Base-by-base conservation (phyloP, 2,329 filamentous ascomycete genomes). In the Amylocarpus encephaloides region DNA sequence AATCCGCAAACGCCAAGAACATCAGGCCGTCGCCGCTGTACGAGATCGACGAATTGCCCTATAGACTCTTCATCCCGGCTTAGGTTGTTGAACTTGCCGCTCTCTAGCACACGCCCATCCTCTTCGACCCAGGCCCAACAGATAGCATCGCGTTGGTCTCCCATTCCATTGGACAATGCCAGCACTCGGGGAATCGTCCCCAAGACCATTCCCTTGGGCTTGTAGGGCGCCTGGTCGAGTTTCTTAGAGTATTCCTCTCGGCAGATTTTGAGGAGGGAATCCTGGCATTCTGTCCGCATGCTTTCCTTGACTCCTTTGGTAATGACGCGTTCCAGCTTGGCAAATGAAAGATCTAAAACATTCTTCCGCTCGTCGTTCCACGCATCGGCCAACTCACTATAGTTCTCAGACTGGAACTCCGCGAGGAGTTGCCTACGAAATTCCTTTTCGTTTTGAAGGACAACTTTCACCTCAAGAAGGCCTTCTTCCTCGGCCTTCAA, bases 401-500 rank as follows among this genome's bases (percentile, higher is more conserved):
- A 93, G 69, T 95, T 95, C 68, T 98, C 93, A 0, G 91, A 96
- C 55, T 88, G 85, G 55, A 98, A 95, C 61, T 93, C 86, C 43
- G 80, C 77, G 64, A 89, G 86, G 4, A 98, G 77, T 47, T 86
- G 82, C 45, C 82, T 79, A 51, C 83, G 83, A 72, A 95, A 91
- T 32, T 85, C 79, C 6, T 84, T 80, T 60, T 87, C 83, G 49
- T 86, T 82, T 60, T 88, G 82, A 66, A 97, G 78, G 12, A 79
- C 79, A 15, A 97, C 80, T 59, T 81, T 83, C 48, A 98, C 88
- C 52, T 95, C 88, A 12, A 98, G 79, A 1, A 98, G 74, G 2
- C 92, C 91, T 66, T 98, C 93, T 62, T 93, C 86, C 67, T 98
- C 93, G 1, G 93, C 93, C 67, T 90, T 94, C 68, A 97, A 82